Base-by-base conservation (phyloP, 176 grass and related monocot species). In the Melocanna baccifera region DNA sequence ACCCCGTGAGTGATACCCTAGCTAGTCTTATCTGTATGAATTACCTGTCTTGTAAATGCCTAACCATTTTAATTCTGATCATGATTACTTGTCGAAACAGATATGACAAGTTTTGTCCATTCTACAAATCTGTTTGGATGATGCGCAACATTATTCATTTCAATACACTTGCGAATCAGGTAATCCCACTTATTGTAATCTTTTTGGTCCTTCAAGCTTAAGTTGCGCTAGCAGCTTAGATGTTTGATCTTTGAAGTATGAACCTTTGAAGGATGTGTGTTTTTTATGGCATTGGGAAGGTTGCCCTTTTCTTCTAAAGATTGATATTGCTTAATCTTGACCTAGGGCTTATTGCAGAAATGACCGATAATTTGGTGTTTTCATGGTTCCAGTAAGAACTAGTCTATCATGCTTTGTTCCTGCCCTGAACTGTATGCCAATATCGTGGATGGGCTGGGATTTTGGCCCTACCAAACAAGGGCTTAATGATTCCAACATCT, bases 111-210 rank as follows among this genome's bases (percentile, higher is more conserved):
- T 95, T 86, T 34, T 95, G 93, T 76, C 93, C 93, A 68, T 95
- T 95, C 86, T 95, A 95, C 86, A 95, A 95, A 84, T 95, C 93
- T 41, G 93, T 95, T 71, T 95, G 93, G 93, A 95, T 95, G 93
- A 90, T 95, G 93, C 93, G 93, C 74, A 95, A 95, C 75, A 95
- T 95, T 82, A 90, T 95, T 82, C 90, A 92, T 80, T 95, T 95
- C 90, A 92, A 95, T 50, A 79, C 53, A 76, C 74, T 95, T 81
- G 93, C 93, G 55, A 95, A 95, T 75, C 90, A 92, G 93, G 93
- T 95, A 92, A 83, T 50, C 9, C 3, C 34, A 61, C 12, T 36
- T 50, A 25, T 13, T 75, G 4, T 55, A 48, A 43, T n/a, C 39
- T 22, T 37, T 77, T 48, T 67, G 0, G 7, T 50, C 12, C 41